These are phyloP conservation scores for Vitis labrusca DNA, from an alignment of 164 flowering plant genomes.

Conservation along the genomic window DNA sequence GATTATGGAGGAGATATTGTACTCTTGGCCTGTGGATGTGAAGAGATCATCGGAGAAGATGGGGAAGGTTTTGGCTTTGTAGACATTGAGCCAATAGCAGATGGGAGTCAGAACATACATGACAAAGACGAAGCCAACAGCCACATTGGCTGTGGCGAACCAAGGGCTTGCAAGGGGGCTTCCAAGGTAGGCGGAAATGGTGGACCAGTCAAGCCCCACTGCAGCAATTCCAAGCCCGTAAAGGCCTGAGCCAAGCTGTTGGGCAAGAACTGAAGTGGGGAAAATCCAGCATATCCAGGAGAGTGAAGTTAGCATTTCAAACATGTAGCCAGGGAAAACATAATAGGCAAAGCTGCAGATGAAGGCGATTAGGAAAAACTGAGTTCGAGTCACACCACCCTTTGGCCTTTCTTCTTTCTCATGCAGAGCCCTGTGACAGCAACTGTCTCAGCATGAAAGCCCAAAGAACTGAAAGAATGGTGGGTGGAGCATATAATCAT, in stretches of 20 bases:
- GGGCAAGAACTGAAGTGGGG: conserved; percentile 57
- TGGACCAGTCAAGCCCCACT: conserved; percentile 80
- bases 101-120: conserved; percentile 70
- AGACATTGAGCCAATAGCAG: conserved; percentile 65
- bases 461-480: no score
- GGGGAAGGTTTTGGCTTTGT: conserved; percentile 72
- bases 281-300: conserved; percentile 83
- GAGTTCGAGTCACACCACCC: conserved; percentile 62
- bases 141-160: conserved; percentile 88
- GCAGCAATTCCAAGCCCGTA: conserved; percentile 69
- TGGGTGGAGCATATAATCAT: no score
- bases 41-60: conserved; percentile 60
- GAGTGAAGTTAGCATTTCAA: conserved; percentile 68
- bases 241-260: conserved; percentile 83
- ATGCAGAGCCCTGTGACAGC: conserved; percentile 65
- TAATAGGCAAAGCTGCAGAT: conserved; percentile 79
- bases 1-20: conserved; percentile 57
- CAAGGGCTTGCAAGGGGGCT: conserved; percentile 91
- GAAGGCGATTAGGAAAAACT: conserved; percentile 73
- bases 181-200: conserved; percentile 69
- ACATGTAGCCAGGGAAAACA: conserved; percentile 80
- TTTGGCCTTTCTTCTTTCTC: conserved; percentile 61
- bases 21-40: conserved; percentile 45
- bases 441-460: neutral
- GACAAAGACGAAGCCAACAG: conserved; percentile 57